These are phyloP conservation scores for Monosporozyma servazzii DNA, from an alignment of 805 yeast genomes.

Conservation along the genomic window DNA sequence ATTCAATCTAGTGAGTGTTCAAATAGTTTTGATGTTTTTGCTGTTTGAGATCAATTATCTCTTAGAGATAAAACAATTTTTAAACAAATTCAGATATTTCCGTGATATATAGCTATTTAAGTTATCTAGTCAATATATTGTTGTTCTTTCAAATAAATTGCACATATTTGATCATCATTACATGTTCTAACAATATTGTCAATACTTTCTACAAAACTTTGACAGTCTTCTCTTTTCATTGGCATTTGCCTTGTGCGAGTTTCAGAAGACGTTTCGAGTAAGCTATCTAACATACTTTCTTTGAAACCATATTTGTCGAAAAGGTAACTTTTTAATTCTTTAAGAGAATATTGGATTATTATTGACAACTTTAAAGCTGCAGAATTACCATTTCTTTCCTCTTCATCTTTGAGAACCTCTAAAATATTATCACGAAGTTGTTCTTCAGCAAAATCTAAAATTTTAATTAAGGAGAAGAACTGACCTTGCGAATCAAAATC, in stretches of 20 bases:
- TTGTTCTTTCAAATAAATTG: conserved; percentile 1
- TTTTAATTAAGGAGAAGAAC: conserved; percentile 12
- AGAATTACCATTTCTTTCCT: background rate
- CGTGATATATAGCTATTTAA: background rate
- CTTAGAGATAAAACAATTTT: no score
- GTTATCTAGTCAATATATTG: conserved; percentile 2
- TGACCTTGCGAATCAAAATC: conserved; percentile 17
- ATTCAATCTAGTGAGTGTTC: no score
- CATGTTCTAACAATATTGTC: background rate
- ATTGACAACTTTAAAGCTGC: conserved; percentile 3
- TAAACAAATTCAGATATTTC: no score
- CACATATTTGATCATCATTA: background rate
- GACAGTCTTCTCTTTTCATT: background rate
- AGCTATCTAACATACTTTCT: background rate
- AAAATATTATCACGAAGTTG: conserved; percentile 18
- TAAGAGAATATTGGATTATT: conserved; percentile 9
- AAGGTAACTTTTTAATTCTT: conserved; percentile 9
- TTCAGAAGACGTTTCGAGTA: background rate
- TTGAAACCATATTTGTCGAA: conserved; percentile 10
- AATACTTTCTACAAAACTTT: background rate
- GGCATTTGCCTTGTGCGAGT: background rate
- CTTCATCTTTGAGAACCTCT: conserved; percentile 6
- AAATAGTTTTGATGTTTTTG: no score
- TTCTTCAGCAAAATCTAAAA: conserved; percentile 16
- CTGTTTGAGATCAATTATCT: no score